Evolutionary conservation across 179 eudicot species (phyloP).

Genomic region (Beta corolliflora): DNA sequence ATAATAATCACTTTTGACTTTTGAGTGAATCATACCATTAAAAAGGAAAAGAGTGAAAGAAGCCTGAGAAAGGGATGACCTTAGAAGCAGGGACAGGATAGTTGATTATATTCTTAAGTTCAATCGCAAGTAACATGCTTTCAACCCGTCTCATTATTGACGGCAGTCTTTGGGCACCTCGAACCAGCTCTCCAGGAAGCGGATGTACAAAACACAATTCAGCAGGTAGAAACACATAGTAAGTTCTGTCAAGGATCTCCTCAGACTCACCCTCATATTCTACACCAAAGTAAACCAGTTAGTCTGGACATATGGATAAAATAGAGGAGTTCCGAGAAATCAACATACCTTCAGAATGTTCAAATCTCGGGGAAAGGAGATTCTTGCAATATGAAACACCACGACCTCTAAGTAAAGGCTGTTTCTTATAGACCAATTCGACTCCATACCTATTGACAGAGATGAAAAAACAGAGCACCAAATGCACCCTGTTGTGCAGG

Average conservation of each 20-base stretch:
- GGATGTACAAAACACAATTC: constrained; percentile 96
- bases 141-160: constrained; percentile 98
- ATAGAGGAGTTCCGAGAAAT: not conserved
- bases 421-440: constrained; percentile 75
- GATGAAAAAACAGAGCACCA: constrained; percentile 35
- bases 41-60: not conserved
- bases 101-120: constrained; percentile 73
- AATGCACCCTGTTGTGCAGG: constrained; percentile 41
- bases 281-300: constrained; percentile 30
- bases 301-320: constrained; percentile 19
- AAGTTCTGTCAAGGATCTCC: constrained; percentile 83
- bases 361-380: constrained; percentile 97
- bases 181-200: constrained; percentile 86
- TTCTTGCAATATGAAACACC: constrained; percentile 99
- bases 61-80: constrained; percentile 38
- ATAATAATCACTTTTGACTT: not conserved
- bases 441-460: constrained; percentile 82
- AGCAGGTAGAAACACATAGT: constrained; percentile 93
- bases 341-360: constrained; percentile 86
- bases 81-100: constrained; percentile 84
- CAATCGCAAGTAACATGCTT: constrained; percentile 94
- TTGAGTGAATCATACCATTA: not conserved
- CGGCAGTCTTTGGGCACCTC: constrained; percentile 98
- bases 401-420: constrained; percentile 92
- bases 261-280: constrained; percentile 75